A percentile compares a stretch with the other conserved stretches of the same genome.
Conservation (phyloP, 2,329 filamentous ascomycete species). For the Triangularia verruculosa region DNA sequence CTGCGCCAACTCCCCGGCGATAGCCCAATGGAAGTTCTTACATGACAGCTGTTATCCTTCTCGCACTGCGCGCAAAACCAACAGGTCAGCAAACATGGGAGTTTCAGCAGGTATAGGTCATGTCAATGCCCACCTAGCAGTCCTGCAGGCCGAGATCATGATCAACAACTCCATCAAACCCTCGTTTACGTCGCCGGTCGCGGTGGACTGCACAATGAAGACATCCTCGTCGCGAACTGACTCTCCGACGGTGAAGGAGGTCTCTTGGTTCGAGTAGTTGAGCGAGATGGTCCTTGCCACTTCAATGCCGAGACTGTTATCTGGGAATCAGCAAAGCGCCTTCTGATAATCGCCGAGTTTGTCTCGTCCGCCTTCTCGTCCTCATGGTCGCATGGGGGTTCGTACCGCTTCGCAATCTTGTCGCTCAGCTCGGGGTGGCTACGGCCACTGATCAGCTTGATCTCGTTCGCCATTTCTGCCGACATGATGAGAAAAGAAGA, state of each 20-base stretch:
- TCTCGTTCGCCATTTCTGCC: conserved; percentile 48
- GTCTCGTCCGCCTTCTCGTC: conserved; percentile 15
- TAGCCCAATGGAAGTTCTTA: conserved; percentile 16
- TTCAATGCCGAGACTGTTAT: conserved; percentile 68
- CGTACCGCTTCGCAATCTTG: conserved; percentile 33
- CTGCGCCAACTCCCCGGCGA: neutral
- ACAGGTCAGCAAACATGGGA: conserved; percentile 12
- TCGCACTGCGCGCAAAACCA: conserved; percentile 45
- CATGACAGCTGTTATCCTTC: conserved; percentile 91
- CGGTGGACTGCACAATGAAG: conserved; percentile 94
- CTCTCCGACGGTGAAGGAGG: conserved; percentile 90
- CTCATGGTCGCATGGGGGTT: conserved; percentile 7
- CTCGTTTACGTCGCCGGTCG: conserved; percentile 95
- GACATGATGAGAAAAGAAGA: conserved; percentile 26
- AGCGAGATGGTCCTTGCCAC: conserved; percentile 76
- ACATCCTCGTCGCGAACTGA: conserved; percentile 97
- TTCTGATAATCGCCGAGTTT: conserved; percentile 30
- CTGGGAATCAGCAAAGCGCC: conserved; percentile 15
- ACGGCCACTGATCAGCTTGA: conserved; percentile 50
- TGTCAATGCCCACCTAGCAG: conserved; percentile 45
- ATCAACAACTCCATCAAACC: conserved; percentile 97
- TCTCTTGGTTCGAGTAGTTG: conserved; percentile 85
- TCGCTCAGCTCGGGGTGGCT: conserved; percentile 48
- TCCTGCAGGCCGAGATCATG: conserved; percentile 90
- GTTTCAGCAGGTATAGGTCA: neutral